Evolutionary conservation across 2,329 filamentous ascomycete species (phyloP), one percentile per base, ranked within the genome.

Genomic region (Aspergillus terreus): DNA sequence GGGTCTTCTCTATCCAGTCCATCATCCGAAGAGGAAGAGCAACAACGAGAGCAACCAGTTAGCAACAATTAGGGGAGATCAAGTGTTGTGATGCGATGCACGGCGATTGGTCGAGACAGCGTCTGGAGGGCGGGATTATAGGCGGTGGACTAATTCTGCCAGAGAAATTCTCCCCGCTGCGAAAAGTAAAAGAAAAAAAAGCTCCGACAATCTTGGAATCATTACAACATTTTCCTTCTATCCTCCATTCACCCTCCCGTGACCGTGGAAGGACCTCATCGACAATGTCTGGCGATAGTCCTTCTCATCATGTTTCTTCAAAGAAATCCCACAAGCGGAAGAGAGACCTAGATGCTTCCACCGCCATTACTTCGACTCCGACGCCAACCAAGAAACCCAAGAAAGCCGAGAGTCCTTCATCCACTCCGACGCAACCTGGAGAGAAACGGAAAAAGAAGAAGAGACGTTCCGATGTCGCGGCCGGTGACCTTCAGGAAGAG

Each of bases 231-330:
- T 51, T 51, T 52, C 56, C 52, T 46, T 50, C 35, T 21, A 32
- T 27, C 35, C 40, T 50, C 30, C 49, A 44, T 19, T 38, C 23
- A 51, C 43, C 57, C 7, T n/a, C 35, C 35, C 35, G 10, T 38
- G 35, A n/a, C 14, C 35, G 35, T 38, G 35, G 35, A n/a, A n/a
- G 58, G 47, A 49, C 49, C 51, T 49, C 5, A 25, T 44, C 41
- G 41, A 66, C 49, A 51, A 80, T 81, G 77, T 69, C 75, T 52
- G 72, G 69, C 48, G 69, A 71, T 44, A 70, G 78, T 33, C 76
- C 78, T 57, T 68, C 72, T 27, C 71, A 75, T 47, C 77, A 78
- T 58, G 73, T 74, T 40, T 75, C 77, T 47, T 70, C 74, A 2
- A 58, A 58, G 36, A 63, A 63, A 47, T 57, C 62, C 9, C 62